Evolutionary conservation across 192 early-diverging fungal genomes (phyloP).

Genomic region (Phlyctochytrium arcticum): DNA sequence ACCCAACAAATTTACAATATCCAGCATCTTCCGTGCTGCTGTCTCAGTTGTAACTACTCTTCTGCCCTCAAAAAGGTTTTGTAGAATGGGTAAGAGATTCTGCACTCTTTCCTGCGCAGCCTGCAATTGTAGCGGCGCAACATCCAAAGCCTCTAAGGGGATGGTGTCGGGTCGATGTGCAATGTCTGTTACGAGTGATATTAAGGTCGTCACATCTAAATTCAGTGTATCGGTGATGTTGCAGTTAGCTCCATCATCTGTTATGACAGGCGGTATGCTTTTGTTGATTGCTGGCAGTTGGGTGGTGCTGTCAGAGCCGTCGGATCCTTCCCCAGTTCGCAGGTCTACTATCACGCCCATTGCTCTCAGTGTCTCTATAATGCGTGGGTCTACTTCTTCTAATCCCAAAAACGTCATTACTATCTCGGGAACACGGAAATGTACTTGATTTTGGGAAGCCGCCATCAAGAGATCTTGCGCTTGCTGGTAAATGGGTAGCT

Average conservation of each 20-base stretch:
- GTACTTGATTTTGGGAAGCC: conserved; percentile 30
- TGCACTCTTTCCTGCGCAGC: conserved; percentile 10
- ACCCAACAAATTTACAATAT: conserved; percentile 30
- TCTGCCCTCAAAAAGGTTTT: conserved; percentile 2
- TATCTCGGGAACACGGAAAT: conserved; percentile 35
- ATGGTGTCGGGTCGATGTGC: conserved; percentile 30
- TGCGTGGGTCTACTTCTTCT: conserved; percentile 17
- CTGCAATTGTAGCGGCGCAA: conserved; percentile 32
- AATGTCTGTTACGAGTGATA: conserved; percentile 30
- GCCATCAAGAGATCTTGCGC: conserved; percentile 30
- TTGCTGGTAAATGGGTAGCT: conserved; percentile 28
- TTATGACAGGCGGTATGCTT: neutral
- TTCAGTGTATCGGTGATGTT: conserved; percentile 31
- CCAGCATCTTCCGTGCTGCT: conserved; percentile 32
- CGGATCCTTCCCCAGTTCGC: neutral
- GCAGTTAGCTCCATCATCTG: neutral
- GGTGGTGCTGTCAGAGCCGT: neutral
- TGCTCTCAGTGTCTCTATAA: conserved; percentile 15
- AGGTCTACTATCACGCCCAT: conserved; percentile 27
- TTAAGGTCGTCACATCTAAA: conserved; percentile 43
- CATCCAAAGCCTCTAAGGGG: conserved; percentile 33
- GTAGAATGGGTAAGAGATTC: conserved; percentile 25
- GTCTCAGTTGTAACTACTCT: conserved; percentile 26
- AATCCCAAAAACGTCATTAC: conserved; percentile 35
- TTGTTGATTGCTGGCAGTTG: neutral